phyloP scores from a whole-genome alignment of 768 basidiomycete species.

The Gymnopilus dilepis region DNA sequence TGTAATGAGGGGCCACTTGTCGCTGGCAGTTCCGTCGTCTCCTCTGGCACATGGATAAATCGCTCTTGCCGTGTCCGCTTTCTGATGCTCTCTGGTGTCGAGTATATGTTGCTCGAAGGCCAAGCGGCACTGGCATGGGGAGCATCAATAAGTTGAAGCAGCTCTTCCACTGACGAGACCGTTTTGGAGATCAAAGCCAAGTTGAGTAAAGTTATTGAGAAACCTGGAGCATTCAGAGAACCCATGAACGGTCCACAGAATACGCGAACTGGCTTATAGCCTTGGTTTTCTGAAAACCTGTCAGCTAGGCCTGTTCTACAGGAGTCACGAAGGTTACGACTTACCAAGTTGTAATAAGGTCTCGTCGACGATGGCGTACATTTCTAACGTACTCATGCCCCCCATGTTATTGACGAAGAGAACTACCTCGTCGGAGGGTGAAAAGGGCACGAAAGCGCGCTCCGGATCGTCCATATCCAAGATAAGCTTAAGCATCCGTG shows the following conservation, averaged over 20 bases:
- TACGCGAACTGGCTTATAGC: background rate
- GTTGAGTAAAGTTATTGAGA: background rate
- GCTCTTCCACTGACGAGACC: slow-evolving; percentile 1
- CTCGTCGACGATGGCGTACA: slow-evolving; percentile 8
- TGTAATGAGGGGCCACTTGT: background rate
- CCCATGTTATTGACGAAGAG: slow-evolving; percentile 7
- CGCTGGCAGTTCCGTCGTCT: background rate
- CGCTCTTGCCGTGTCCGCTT: slow-evolving; percentile 2
- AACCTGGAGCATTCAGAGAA: slow-evolving; percentile 1
- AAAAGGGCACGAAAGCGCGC: slow-evolving; percentile 6
- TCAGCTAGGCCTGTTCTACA: background rate
- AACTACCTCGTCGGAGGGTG: background rate
- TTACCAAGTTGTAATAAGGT: background rate
- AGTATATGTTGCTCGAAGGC: background rate
- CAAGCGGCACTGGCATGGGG: slow-evolving; percentile 6
- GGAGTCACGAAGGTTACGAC: background rate
- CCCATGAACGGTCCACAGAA: slow-evolving; percentile 4
- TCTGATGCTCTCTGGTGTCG: background rate
- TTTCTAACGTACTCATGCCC: slow-evolving; percentile 5
- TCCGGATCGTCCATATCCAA: slow-evolving; percentile 6
- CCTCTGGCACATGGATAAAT: background rate
- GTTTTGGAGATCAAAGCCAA: background rate
- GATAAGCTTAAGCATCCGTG: slow-evolving; percentile 3
- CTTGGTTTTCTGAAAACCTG: background rate
- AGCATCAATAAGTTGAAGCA: slow-evolving; percentile 1